These are phyloP conservation scores for Houttuynia cordata DNA, from an alignment of 164 flowering plant species.

Conservation along the genomic window DNA sequence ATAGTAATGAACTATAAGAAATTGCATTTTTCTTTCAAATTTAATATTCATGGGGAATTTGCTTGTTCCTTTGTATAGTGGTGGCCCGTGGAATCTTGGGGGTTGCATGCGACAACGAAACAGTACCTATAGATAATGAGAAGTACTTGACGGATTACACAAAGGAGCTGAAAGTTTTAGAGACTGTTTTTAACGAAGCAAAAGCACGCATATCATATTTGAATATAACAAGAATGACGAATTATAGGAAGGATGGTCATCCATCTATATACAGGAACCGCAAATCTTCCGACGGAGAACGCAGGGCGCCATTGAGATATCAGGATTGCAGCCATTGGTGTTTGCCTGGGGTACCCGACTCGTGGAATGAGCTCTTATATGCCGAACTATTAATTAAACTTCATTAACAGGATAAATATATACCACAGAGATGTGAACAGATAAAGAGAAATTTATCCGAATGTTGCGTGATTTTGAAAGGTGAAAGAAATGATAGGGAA, in stretches of 20 bases:
- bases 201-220: conserved; percentile 59
- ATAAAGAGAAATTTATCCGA: conserved; percentile 3
- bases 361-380: conserved; percentile 89
- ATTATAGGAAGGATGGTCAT: conserved; percentile 86
- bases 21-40: neutral
- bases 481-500: neutral
- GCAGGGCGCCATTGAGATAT: conserved; percentile 33
- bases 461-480: neutral
- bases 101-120: conserved; percentile 78
- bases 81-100: conserved; percentile 95
- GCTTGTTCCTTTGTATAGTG: conserved; percentile 30
- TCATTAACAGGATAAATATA: neutral
- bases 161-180: conserved; percentile 58
- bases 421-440: neutral
- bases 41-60: neutral
- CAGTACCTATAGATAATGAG: conserved; percentile 65
- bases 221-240: conserved; percentile 74
- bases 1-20: too few relatives aligned
- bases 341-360: conserved; percentile 91
- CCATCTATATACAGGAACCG: conserved; percentile 78
- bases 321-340: conserved; percentile 99
- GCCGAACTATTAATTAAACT: conserved; percentile 49
- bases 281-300: conserved; percentile 34
- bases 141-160: conserved; percentile 50
- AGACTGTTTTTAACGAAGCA: conserved; percentile 53